A percentile compares a stretch with the other conserved stretches of the same genome.
Evolutionary conservation across 164 flowering plant species (phyloP).

Genomic region (Vitis cinerea): DNA sequence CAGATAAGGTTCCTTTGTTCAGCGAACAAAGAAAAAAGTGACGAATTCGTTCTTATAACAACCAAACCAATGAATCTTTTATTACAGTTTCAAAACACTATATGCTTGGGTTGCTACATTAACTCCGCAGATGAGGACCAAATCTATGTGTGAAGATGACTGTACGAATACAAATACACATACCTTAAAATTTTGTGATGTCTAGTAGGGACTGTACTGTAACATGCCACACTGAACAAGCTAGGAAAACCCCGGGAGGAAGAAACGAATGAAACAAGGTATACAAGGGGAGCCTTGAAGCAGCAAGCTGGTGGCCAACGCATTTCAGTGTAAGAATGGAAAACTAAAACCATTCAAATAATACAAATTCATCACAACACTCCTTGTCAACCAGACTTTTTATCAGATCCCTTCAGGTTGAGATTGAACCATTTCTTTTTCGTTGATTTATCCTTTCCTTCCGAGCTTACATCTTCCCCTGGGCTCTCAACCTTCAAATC

Average conservation of each 20-base stretch:
- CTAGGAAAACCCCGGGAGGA: background rate
- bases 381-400: slow-evolving; percentile 41
- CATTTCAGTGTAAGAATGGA: slow-evolving; percentile 4
- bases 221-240: slow-evolving; percentile 4
- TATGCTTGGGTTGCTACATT: background rate
- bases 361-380: background rate
- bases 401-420: slow-evolving; percentile 73
- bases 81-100: slow-evolving; percentile 1
- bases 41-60: background rate
- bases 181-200: slow-evolving; percentile 1
- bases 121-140: background rate
- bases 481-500: slow-evolving; percentile 60
- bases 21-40: background rate
- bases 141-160: background rate
- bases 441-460: slow-evolving; percentile 71
- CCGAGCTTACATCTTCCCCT: slow-evolving; percentile 60
- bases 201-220: background rate
- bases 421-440: slow-evolving; percentile 87
- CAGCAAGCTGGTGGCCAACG: slow-evolving; percentile 1
- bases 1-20: background rate
- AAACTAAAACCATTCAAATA: background rate
- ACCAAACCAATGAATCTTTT: background rate
- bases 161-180: slow-evolving; percentile 4
- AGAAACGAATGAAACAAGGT: slow-evolving; percentile 8
- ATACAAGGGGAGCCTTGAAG: slow-evolving; percentile 7